Evolutionary conservation across 257 asterid genomes (phyloP).

Genomic region (Nicotiana undulata): DNA sequence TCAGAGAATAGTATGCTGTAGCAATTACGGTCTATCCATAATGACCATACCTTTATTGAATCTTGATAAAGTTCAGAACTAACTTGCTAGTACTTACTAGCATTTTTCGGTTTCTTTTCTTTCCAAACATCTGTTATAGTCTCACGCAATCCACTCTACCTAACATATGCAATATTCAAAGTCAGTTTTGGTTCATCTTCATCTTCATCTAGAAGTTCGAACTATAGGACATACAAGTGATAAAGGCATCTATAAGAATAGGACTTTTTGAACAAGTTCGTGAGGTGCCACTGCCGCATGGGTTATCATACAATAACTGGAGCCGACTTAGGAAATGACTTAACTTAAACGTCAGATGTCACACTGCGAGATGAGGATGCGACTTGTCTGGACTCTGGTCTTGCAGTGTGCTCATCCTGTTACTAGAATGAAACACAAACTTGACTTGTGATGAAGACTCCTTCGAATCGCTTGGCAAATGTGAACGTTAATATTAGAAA

Average conservation of each 20-base stretch:
- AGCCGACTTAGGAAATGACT: background rate
- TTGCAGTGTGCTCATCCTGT: background rate
- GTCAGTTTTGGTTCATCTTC: background rate
- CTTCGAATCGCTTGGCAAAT: background rate
- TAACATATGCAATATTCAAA: background rate
- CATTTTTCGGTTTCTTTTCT: background rate
- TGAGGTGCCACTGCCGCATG: background rate
- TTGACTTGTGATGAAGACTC: background rate
- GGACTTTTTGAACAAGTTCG: background rate
- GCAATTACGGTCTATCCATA: background rate
- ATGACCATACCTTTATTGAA: background rate
- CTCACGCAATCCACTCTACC: background rate
- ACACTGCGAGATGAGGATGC: background rate
- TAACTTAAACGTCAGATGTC: background rate
- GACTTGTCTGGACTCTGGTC: background rate
- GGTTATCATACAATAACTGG: background rate
- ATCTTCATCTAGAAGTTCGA: background rate
- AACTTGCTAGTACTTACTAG: background rate
- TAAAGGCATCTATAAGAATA: background rate
- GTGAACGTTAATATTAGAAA: background rate
- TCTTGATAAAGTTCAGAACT: no score
- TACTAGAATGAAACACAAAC: background rate
- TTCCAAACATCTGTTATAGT: background rate
- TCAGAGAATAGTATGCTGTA: background rate
- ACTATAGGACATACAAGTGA: background rate